These are phyloP conservation scores for Kandelia obovata DNA, from an alignment of 345 rosid species.

Conservation along the genomic window DNA sequence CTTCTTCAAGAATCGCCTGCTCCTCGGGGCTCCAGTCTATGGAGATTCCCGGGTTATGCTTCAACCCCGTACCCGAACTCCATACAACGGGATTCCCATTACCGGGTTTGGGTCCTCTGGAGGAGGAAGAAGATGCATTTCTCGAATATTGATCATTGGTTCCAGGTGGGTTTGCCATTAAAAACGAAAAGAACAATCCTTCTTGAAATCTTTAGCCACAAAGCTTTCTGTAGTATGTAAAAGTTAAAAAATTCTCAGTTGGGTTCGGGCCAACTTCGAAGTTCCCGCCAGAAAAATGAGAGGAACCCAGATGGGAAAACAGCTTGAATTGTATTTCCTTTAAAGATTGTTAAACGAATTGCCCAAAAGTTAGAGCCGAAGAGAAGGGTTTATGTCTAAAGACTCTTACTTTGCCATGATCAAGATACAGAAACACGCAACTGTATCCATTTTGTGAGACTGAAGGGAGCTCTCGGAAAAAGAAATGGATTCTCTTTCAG, in stretches of 20 bases:
- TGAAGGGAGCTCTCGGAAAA: not conserved
- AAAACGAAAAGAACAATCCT: not conserved
- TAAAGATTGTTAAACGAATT: not conserved
- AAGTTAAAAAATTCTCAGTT: not conserved
- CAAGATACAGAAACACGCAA: not conserved
- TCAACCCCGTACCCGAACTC: constrained; percentile 32
- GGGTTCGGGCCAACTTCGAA: constrained; percentile 9
- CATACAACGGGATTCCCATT: constrained; percentile 24
- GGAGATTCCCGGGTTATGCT: constrained; percentile 64
- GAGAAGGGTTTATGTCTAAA: not conserved
- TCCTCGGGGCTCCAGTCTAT: constrained; percentile 53
- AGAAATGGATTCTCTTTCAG: not conserved
- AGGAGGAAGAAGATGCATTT: constrained; percentile 37
- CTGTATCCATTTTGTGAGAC: not conserved
- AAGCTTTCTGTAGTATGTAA: not conserved
- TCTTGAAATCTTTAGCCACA: not conserved
- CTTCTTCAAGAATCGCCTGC: constrained; percentile 52
- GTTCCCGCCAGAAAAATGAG: constrained; percentile 12
- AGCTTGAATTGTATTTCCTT: not conserved
- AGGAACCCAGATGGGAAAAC: not conserved
- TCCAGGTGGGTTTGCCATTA: constrained; percentile 57
- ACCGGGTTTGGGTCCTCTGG: constrained; percentile 33
- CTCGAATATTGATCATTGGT: constrained; percentile 33
- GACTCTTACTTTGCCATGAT: not conserved
- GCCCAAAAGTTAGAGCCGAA: not conserved